Percentiles rank a stretch among this genome's conserved stretches.
Conservation (phyloP, 2,329 filamentous ascomycete species). For the Kalmusia sp. region DNA sequence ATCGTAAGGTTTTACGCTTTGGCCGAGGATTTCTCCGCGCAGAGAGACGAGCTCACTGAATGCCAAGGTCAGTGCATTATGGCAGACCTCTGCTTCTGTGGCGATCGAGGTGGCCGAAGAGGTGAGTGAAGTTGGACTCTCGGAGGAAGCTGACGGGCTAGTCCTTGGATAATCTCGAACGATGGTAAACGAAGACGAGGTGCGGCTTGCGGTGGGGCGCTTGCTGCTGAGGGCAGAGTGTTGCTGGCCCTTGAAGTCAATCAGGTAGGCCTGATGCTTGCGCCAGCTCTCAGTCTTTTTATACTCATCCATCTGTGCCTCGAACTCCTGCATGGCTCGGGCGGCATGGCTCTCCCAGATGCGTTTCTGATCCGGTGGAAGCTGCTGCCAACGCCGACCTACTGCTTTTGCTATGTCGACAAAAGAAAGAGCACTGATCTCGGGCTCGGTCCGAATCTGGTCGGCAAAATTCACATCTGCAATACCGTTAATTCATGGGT, state of each 20-base stretch:
- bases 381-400: conserved; percentile 46
- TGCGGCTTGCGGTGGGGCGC: conserved; percentile 29
- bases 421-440: conserved; percentile 45
- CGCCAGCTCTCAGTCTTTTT: conserved; percentile 47
- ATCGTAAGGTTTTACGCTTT: conserved; percentile 33
- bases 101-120: conserved; percentile 22
- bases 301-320: conserved; percentile 49
- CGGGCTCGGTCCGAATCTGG: conserved; percentile 44
- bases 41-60: conserved; percentile 43
- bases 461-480: conserved; percentile 52
- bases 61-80: conserved; percentile 43
- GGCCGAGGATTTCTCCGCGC: conserved; percentile 37
- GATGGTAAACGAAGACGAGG: conserved; percentile 25
- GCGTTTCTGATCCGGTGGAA: conserved; percentile 45
- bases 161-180: conserved; percentile 5
- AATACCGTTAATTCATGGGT: conserved; percentile 14
- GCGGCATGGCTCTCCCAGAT: conserved; percentile 48
- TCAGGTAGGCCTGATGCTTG: conserved; percentile 45
- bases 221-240: conserved; percentile 17
- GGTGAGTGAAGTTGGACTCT: conserved; percentile 33
- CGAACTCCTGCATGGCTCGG: conserved; percentile 46
- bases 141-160: conserved; percentile 36
- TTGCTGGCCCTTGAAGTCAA: conserved; percentile 37
- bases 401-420: conserved; percentile 49
- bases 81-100: conserved; percentile 37